Conservation (phyloP, 2,329 filamentous ascomycete genomes). For the Sporothrix globosa region DNA sequence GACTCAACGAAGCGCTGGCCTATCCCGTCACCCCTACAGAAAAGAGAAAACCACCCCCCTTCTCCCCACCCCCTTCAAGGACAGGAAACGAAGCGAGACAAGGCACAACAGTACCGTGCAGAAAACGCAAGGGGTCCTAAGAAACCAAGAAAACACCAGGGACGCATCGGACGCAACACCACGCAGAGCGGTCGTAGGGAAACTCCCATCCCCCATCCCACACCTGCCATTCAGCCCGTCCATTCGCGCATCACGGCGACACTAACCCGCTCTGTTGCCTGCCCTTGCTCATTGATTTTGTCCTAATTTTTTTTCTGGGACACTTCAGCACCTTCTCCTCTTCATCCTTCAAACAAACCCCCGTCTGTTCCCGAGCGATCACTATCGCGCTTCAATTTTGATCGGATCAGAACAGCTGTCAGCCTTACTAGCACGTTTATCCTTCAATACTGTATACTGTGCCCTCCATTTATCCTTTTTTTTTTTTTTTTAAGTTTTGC, state of each 20-base stretch:
- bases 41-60: not conserved
- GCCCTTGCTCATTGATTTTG: constrained; percentile 13
- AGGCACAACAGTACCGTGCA: not conserved
- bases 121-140: not conserved
- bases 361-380: not conserved
- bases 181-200: not conserved
- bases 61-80: not conserved
- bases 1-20: not conserved
- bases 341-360: not conserved
- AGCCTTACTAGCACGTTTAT: constrained; percentile 25
- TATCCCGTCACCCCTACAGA: not conserved
- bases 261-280: not conserved
- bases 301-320: not conserved
- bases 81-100: constrained; percentile 7
- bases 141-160: constrained; percentile 5
- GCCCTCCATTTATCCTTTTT: not conserved
- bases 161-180: constrained; percentile 10
- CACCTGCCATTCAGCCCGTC: constrained; percentile 7
- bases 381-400: not conserved
- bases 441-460: not conserved
- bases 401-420: constrained; percentile 8
- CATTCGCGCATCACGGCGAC: constrained; percentile 9
- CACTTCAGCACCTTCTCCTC: not conserved
- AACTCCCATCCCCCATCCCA: not conserved
- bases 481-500: not conserved